Evolutionary conservation across 352 stramenopile species (phyloP).

Genomic region (Phytophthora agathidicida): DNA sequence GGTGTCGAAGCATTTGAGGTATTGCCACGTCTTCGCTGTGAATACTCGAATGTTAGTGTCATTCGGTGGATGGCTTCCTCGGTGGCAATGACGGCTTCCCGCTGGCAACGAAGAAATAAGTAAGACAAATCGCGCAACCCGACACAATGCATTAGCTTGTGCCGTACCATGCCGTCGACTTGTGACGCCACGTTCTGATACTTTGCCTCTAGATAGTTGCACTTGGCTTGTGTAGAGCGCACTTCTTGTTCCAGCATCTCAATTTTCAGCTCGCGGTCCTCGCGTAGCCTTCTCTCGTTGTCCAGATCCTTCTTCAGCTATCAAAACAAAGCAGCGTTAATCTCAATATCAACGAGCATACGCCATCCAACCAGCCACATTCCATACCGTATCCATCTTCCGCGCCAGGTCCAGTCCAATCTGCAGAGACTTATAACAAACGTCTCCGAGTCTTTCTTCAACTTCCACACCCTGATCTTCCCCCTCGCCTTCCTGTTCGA

Average conservation of each 20-base stretch:
- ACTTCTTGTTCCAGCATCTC: constrained; percentile 49
- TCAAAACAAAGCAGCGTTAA: not conserved
- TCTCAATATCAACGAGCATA: too few species aligned
- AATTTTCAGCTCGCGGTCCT: constrained; percentile 44
- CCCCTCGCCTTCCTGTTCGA: constrained; percentile 4
- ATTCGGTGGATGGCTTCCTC: constrained; percentile 43
- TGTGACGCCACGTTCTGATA: constrained; percentile 39
- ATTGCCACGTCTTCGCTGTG: constrained; percentile 15
- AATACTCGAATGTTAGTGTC: constrained; percentile 34
- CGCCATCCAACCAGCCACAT: not conserved
- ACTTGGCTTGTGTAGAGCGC: constrained; percentile 40
- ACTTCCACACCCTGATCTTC: constrained; percentile 1
- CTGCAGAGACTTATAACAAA: constrained; percentile 50
- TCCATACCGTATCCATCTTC: constrained; percentile 41
- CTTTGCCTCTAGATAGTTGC: constrained; percentile 51
- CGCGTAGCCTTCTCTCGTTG: constrained; percentile 31
- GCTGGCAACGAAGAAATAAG: constrained; percentile 9
- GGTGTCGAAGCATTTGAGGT: constrained; percentile 23
- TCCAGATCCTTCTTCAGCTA: constrained; percentile 41
- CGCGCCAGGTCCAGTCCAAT: constrained; percentile 36
- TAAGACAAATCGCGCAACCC: constrained; percentile 1
- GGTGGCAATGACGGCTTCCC: constrained; percentile 36
- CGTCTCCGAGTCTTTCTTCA: constrained; percentile 30
- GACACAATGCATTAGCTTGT: too few species aligned
- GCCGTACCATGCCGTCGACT: constrained; percentile 48